These are phyloP conservation scores for Cyberlindnera maclurae DNA, from an alignment of 805 yeast species.

Conservation along the genomic window DNA sequence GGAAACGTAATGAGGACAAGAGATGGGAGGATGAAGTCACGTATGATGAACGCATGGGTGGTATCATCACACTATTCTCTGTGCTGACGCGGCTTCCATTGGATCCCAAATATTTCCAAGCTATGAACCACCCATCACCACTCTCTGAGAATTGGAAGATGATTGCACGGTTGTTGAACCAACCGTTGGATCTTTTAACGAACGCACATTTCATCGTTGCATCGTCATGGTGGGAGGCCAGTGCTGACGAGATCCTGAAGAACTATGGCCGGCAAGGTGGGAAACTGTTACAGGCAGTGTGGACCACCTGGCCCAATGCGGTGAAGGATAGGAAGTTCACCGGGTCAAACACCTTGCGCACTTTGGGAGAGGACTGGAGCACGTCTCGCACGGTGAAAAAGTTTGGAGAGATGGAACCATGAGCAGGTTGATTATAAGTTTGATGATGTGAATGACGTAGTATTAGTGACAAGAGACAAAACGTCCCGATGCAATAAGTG, in stretches of 20 bases:
- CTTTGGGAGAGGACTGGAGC: conserved; percentile 77
- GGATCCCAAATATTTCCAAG: conserved; percentile 23
- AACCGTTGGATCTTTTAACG: conserved; percentile 39
- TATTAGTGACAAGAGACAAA: too few relatives aligned
- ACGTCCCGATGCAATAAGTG: too few relatives aligned
- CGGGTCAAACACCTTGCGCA: conserved; percentile 70
- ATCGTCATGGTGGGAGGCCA: conserved; percentile 90
- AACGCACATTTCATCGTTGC: conserved; percentile 67
- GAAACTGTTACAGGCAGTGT: conserved; percentile 48
- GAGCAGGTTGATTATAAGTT: background rate
- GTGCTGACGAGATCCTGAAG: conserved; percentile 46
- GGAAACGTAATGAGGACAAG: conserved; percentile 46
- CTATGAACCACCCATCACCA: conserved; percentile 46
- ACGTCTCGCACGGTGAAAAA: conserved; percentile 36
- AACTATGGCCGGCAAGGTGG: conserved; percentile 64
- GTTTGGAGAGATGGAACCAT: conserved; percentile 30
- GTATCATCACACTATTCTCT: conserved; percentile 75
- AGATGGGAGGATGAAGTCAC: conserved; percentile 49
- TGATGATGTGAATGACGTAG: too few relatives aligned
- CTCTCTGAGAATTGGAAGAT: conserved; percentile 58
- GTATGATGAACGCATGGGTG: conserved; percentile 82
- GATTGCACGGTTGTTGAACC: conserved; percentile 65
- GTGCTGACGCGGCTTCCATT: conserved; percentile 54
- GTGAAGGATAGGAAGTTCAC: conserved; percentile 50
- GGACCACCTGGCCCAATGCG: conserved; percentile 44